A percentile compares a stretch with the other conserved stretches of the same genome.
These are phyloP conservation scores for Gossypium mustelinum DNA, from an alignment of 345 rosid species.

Conservation along the genomic window DNA sequence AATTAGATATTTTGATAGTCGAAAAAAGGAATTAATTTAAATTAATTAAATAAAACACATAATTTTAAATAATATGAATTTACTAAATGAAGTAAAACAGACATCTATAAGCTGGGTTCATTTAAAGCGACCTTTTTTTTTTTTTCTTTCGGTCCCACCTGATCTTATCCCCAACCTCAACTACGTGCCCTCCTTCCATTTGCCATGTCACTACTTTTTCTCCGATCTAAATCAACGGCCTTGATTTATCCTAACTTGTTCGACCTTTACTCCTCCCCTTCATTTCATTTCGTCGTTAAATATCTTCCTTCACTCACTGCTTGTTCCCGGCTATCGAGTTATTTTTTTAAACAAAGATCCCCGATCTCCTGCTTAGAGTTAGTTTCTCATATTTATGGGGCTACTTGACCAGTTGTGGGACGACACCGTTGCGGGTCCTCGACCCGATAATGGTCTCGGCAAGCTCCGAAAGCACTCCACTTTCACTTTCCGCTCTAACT, in stretches of 20 bases:
- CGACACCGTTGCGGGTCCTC: conserved; percentile 96
- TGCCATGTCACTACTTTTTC: conserved; percentile 29
- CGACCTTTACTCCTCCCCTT: conserved; percentile 5
- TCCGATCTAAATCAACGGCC: conserved; percentile 38
- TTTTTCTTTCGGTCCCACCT: background rate
- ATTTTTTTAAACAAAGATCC: background rate
- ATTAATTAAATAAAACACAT: no score
- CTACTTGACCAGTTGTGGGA: conserved; percentile 94
- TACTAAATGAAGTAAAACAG: no score
- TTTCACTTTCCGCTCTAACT: conserved; percentile 52
- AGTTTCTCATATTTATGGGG: conserved; percentile 44
- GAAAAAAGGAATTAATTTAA: no score
- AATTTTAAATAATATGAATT: no score
- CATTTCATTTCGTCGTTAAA: conserved; percentile 24
- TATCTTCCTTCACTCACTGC: background rate
- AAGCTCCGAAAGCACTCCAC: conserved; percentile 73
- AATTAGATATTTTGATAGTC: no score
- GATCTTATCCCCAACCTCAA: conserved; percentile 43
- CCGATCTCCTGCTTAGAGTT: background rate
- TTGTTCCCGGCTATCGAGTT: background rate
- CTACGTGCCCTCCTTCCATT: conserved; percentile 32
- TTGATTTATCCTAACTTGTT: conserved; percentile 17
- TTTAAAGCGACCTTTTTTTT: no score
- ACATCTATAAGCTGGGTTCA: no score
- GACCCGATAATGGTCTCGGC: conserved; percentile 89